Base-by-base conservation (phyloP, 352 stramenopile species). In the Globisporangium cederbergense region DNA sequence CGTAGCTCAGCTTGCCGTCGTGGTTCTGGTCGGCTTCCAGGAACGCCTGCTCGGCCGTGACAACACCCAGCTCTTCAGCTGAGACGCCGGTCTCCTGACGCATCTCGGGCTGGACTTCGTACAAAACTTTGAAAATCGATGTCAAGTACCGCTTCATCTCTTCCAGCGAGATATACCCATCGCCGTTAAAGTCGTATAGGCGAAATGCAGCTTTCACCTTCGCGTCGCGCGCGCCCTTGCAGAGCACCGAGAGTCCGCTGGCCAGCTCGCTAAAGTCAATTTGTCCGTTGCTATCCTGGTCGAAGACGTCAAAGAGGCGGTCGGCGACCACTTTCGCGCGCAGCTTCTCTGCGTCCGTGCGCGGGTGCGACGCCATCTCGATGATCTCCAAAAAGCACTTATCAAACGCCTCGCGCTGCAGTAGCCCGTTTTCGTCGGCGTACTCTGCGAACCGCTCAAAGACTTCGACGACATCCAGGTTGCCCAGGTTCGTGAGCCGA, bases 231-330 rank as follows among this genome's bases (percentile, higher is more conserved):
- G 75, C 76, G 11, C 89, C 89, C 55, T 92, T 90, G 74, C 88
- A 96, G 1, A 96, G 66, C 49, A 97, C 88, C 4, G 83, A 93
- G 2, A 97, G 67, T 0, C 89, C 89, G 52, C 84, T 90, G 20
- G 81, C 83, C 6, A 97, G 73, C 68, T 97, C 89, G n/a, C 83
- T 89, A 58, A 93, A 93, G 65, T 96, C 86, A 46, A 97, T 88
- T 30, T 79, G 67, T 0, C 85, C 88, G 56, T 96, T 89, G 16
- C 72, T 72, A 49, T 97, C 84, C 11, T 68, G 66, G 56, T 96
- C 85, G 58, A 96, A 96, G 2, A 91, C 78, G 51, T 91, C 75
- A 45, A 92, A 95, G 2, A 95, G 64, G 2, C 87, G 81, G 71
- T 94, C 77, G 1, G 81, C 72, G 3, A 94, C 71, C 57, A 94